phyloP scores from a whole-genome alignment of 345 rosid species.

The Fremontodendron californicum region DNA sequence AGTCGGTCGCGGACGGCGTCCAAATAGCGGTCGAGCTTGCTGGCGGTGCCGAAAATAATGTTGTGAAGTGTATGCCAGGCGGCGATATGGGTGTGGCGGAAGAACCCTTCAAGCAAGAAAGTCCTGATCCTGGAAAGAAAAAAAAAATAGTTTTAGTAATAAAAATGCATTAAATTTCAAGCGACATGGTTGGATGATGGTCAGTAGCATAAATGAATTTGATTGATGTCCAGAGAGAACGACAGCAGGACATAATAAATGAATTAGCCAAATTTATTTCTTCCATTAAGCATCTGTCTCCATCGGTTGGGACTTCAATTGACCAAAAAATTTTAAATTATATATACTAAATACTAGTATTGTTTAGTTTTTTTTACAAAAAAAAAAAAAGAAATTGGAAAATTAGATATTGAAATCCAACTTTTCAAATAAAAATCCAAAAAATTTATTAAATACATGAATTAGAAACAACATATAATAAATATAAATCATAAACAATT shows the following conservation, averaged over 20 bases:
- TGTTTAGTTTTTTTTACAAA: no score
- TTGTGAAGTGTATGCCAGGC: constrained; percentile 99
- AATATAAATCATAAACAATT: no score
- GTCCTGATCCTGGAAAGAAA: constrained; percentile 57
- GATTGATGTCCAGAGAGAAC: neutral
- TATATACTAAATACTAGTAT: no score
- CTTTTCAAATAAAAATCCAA: no score
- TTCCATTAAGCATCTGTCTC: constrained; percentile 5
- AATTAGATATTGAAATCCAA: no score
- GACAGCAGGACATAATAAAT: neutral
- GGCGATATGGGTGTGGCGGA: constrained; percentile 87
- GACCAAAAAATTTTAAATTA: no score
- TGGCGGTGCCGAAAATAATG: constrained; percentile 79
- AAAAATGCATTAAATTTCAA: constrained; percentile 14
- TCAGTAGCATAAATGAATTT: constrained; percentile 4
- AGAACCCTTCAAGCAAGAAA: constrained; percentile 82
- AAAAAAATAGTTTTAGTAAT: neutral
- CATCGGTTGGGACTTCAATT: constrained; percentile 6
- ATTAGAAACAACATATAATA: no score
- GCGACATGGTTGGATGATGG: neutral
- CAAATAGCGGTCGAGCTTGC: constrained; percentile 71
- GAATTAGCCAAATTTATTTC: neutral
- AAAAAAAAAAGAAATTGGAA: no score
- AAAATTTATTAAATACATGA: no score
- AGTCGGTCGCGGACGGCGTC: constrained; percentile 57